These are phyloP conservation scores for Blepharisma stoltei DNA, from an alignment of 73 alveolate genomes.

Conservation along the genomic window DNA sequence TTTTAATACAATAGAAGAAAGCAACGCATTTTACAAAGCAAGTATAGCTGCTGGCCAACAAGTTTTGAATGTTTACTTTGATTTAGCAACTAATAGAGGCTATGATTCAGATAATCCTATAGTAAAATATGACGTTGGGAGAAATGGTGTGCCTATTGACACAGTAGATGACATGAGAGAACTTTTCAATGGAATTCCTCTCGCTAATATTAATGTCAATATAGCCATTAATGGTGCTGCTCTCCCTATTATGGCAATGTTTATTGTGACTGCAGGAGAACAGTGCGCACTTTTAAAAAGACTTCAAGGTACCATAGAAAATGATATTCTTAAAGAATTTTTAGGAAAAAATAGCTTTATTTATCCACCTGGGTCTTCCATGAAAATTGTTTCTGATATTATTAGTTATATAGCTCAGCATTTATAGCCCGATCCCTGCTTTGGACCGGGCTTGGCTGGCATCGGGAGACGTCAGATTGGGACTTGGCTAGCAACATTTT, in stretches of 20 bases:
- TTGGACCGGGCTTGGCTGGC: too few species aligned
- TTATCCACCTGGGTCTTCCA: conserved; percentile 72
- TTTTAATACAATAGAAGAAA: conserved; percentile 64
- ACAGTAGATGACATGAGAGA: conserved; percentile 67
- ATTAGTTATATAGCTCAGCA: conserved; percentile 48
- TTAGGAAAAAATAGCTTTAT: conserved; percentile 71
- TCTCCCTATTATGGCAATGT: conserved; percentile 68
- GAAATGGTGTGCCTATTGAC: conserved; percentile 77
- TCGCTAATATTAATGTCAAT: conserved; percentile 56
- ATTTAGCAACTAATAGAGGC: conserved; percentile 69
- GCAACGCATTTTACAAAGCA: conserved; percentile 59
- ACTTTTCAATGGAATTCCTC: conserved; percentile 60
- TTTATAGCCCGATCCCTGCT: too few species aligned
- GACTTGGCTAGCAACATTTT: too few species aligned
- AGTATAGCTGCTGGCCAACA: conserved; percentile 65
- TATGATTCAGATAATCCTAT: conserved; percentile 67
- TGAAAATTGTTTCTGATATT: conserved; percentile 65
- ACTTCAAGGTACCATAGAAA: conserved; percentile 59
- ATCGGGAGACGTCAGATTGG: too few species aligned
- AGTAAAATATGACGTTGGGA: conserved; percentile 71
- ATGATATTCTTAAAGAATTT: conserved; percentile 66
- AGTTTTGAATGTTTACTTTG: conserved; percentile 66
- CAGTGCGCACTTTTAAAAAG: conserved; percentile 49
- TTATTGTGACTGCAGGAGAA: conserved; percentile 63
- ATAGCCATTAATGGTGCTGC: conserved; percentile 79